Evolutionary conservation across 2,329 filamentous ascomycete genomes (phyloP).

Genomic region (Cladosporium sp.): DNA sequence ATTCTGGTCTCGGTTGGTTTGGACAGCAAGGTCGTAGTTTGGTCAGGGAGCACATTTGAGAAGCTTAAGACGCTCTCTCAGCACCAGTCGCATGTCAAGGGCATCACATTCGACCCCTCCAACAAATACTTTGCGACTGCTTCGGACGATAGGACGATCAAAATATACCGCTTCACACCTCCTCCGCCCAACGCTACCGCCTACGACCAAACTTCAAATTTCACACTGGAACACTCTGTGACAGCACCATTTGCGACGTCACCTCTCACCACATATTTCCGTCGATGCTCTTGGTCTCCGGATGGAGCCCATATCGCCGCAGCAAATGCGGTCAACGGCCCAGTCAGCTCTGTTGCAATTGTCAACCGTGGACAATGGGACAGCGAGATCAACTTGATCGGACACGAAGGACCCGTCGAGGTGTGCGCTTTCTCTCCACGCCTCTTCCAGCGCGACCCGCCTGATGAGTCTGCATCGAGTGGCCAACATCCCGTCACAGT

Average conservation of each 20-base stretch:
- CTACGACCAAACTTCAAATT: conserved; percentile 96
- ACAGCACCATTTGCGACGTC: conserved; percentile 83
- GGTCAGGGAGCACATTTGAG: conserved; percentile 97
- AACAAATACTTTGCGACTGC: conserved; percentile 99
- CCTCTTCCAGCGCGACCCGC: conserved; percentile 74
- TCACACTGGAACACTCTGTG: conserved; percentile 91
- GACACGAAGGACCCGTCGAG: conserved; percentile 94
- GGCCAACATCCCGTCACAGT: conserved; percentile 71
- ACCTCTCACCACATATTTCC: conserved; percentile 93
- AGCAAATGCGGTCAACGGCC: conserved; percentile 94
- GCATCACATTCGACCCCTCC: conserved; percentile 95
- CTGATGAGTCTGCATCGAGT: conserved; percentile 42
- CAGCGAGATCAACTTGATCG: conserved; percentile 94
- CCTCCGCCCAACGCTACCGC: conserved; percentile 87
- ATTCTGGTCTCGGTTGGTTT: conserved; percentile 93
- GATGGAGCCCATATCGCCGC: conserved; percentile 97
- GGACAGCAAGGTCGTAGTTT: conserved; percentile 97
- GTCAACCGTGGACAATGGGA: conserved; percentile 92
- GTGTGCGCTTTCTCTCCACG: conserved; percentile 96
- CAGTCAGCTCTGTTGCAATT: conserved; percentile 94
- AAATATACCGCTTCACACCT: conserved; percentile 92
- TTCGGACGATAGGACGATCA: conserved; percentile 94
- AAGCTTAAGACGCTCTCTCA: conserved; percentile 91
- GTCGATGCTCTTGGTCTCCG: conserved; percentile 94
- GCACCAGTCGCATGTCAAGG: conserved; percentile 97